Base-by-base conservation (phyloP, 441 rosid genomes). In the Rhodomyrtus psidioides region DNA sequence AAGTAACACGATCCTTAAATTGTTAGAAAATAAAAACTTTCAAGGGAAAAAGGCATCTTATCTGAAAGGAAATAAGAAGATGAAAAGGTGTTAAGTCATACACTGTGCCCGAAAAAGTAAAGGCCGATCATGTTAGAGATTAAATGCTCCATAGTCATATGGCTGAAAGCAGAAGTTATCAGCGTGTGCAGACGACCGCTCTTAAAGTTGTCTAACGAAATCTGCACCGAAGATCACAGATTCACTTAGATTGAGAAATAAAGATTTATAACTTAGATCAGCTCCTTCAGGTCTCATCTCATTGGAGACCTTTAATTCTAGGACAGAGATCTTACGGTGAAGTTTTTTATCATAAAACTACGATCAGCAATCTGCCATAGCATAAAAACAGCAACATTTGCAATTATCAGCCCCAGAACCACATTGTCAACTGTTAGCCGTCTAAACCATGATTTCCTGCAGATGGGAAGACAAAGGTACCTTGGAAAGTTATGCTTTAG, bases 161-260 rank as follows among this genome's bases (percentile, higher is more conserved):
- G 99, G 89, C 99, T 96, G 92, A 97, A 96, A 58, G 99, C 98
- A 65, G 95, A 94, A 87, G 98, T 95, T 87, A 96, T 87, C 88
- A 96, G 53, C 4, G 95, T 94, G 87, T 96, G 98, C 85, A 96
- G 16, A 60, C 92, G 95, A 30, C 98, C 97, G 84, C 91, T 91
- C 88, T 82, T 90, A 88, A 95, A 55, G 84, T 97, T 94, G 86
- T 96, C 98, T 86, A 97, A 82, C 19, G 99, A 97, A 84, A 96
- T 91, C 99, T 97, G 96, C 91, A 3, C 90, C 0, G 3, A 79
- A 26, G 82, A 24, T 34, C 14, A 57, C 13, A 26, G 0, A 84
- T 62, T 2, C 59, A 53, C 1, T 34, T 17, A 1, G 82, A 53
- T 70, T n/a, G 75, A 59, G 85, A 53, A 59, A 58, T 8, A 12